Percentiles rank a stretch among this genome's conserved stretches.
phyloP scores from a whole-genome alignment of 2,329 filamentous ascomycete species.

The Helotiales sp. region DNA sequence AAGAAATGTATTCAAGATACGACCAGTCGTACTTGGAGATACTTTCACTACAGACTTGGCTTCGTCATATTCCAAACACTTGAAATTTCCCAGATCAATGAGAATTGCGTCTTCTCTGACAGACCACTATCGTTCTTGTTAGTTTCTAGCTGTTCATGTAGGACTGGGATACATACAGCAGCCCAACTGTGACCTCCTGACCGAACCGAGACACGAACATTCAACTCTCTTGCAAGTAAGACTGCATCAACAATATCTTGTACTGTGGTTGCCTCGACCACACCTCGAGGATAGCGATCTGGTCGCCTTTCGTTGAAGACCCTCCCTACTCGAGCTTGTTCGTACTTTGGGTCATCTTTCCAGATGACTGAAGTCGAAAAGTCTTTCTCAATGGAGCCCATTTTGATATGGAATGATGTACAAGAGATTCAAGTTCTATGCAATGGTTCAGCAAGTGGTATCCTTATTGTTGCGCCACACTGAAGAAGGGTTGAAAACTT shows the following conservation, averaged over 20 bases:
- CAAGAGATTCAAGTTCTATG: not conserved
- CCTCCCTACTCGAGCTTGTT: constrained; percentile 40
- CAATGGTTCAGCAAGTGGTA: not conserved
- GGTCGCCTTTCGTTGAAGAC: constrained; percentile 47
- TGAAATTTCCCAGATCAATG: constrained; percentile 41
- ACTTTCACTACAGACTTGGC: constrained; percentile 40
- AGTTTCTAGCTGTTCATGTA: not conserved
- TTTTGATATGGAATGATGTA: not conserved
- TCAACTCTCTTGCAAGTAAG: constrained; percentile 37
- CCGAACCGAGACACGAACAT: constrained; percentile 44
- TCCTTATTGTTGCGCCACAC: not conserved
- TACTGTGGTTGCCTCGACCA: constrained; percentile 40
- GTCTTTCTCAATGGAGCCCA: not conserved
- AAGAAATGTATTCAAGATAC: constrained; percentile 43
- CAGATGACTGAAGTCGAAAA: not conserved
- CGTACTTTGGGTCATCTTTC: constrained; percentile 29
- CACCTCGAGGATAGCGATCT: constrained; percentile 41
- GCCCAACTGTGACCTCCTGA: constrained; percentile 52
- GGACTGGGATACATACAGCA: constrained; percentile 23
- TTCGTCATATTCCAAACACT: constrained; percentile 42
- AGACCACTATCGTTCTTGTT: constrained; percentile 38
- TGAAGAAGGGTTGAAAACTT: not conserved
- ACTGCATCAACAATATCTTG: constrained; percentile 41
- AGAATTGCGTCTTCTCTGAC: constrained; percentile 47
- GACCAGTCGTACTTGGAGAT: constrained; percentile 49